Evolutionary conservation across 371 early-diverging fungal genomes (phyloP).

Genomic region (Mucor ambiguus): DNA sequence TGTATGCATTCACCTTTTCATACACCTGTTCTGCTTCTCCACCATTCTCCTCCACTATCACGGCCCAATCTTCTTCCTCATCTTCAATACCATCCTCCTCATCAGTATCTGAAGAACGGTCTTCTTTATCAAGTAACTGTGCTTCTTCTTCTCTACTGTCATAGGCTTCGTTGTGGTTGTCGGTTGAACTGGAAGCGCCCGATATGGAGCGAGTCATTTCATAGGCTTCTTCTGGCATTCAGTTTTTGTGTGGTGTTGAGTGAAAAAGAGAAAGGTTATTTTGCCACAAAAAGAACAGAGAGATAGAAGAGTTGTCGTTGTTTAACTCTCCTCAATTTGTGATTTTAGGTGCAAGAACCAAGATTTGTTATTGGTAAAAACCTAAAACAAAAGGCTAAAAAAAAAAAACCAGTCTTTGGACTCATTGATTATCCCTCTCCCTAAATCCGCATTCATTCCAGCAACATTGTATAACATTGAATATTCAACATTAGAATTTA

Average conservation of each 20-base stretch:
- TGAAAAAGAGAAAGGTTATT: not conserved
- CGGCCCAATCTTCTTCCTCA: slow-evolving; percentile 26
- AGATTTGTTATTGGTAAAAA: not conserved
- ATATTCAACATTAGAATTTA: not conserved
- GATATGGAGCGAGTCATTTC: slow-evolving; percentile 21
- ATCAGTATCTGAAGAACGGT: slow-evolving; percentile 10
- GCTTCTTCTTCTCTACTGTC: slow-evolving; percentile 23
- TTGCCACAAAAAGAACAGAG: not conserved
- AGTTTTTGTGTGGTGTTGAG: not conserved
- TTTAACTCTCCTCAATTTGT: slow-evolving; percentile 1
- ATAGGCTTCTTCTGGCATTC: slow-evolving; percentile 18
- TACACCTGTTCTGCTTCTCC: not conserved
- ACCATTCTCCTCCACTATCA: slow-evolving; percentile 18
- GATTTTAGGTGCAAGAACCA: slow-evolving; percentile 1
- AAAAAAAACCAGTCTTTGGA: slow-evolving; percentile 2
- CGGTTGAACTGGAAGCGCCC: slow-evolving; percentile 13
- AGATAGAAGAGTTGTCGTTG: not conserved
- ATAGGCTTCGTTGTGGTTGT: slow-evolving; percentile 1
- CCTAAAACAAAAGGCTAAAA: not conserved
- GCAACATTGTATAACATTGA: not conserved
- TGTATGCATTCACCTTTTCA: not conserved
- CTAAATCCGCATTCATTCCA: not conserved
- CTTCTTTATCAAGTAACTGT: slow-evolving; percentile 23
- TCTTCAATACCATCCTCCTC: slow-evolving; percentile 5
- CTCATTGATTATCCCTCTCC: not conserved